Evolutionary conservation across 1,139 yeast species (phyloP), one percentile per base, ranked within the genome.

Genomic region (Nakaseomyces sp.): DNA sequence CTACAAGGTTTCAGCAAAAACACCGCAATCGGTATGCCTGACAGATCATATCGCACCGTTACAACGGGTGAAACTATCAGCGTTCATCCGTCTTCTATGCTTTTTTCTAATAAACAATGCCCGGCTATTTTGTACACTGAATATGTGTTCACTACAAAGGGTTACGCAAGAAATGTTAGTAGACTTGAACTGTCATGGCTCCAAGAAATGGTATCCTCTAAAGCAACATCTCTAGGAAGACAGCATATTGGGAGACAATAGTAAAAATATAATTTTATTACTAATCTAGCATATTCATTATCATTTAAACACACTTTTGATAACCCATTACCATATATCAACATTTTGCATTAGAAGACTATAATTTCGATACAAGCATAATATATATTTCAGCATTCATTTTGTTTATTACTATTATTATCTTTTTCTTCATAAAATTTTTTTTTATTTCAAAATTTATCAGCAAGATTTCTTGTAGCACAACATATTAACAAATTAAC

Each of bases 41-140:
- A 93, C 61, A 73, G 96, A 55, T 83, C 95, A 3, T 93, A 82
- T 66, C 73, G 94, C 58, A 88, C 97, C 0, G 81, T 88, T 12
- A 69, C 80, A 20, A 77, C 82, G 6, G 95, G 95, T 17, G 88
- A 82, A 56, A 68, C 83, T 25, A 79, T 93, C 39, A 79, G 93
- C 47, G 79, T 93, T 15, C 99, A 93, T 61, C 98, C 98, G 0
- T 85, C 96, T 0, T 86, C 96, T 1, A 70, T 86, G 61, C 68
- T 93, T 40, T 93, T 89, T 65, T 47, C 56, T 31, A 96, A 96
- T 10, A 76, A 77, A 53, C 76, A 78, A 52, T 70, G 79, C 40
- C 95, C 89, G 53, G 96, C 94, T 2, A 81, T 91, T 46, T 81
- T 93, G 91, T 93, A 87, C 68, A 81, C 88, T 43, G 98, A 93